Evolutionary conservation across 768 basidiomycete genomes (phyloP).

Genomic region (Amyloporia xantha): DNA sequence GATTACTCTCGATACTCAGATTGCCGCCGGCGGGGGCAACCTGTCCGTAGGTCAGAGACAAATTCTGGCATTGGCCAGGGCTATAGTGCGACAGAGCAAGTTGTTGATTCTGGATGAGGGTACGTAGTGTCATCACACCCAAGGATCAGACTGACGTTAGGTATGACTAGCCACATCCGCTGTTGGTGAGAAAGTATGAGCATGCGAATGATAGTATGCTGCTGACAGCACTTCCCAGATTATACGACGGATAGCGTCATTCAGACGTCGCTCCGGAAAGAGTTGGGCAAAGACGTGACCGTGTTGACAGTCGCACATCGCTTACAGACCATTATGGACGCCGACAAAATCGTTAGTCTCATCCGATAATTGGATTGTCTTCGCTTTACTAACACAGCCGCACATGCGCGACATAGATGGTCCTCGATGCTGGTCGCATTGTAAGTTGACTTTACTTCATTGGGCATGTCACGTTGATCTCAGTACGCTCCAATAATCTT

Average conservation of each 20-base stretch:
- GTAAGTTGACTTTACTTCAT: too few relatives aligned
- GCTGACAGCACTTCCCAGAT: slow-evolving; percentile 27
- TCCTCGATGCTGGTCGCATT: slow-evolving; percentile 35
- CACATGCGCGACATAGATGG: slow-evolving; percentile 26
- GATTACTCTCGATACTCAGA: slow-evolving; percentile 38
- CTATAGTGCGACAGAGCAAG: slow-evolving; percentile 51
- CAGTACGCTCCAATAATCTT: background rate
- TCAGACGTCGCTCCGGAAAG: slow-evolving; percentile 46
- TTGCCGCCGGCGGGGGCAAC: slow-evolving; percentile 39
- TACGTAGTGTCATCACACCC: slow-evolving; percentile 17
- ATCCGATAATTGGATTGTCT: background rate
- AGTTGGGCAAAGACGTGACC: slow-evolving; percentile 37
- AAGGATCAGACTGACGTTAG: background rate
- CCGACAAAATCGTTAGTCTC: slow-evolving; percentile 50
- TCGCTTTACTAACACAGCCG: background rate
- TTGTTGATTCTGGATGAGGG: slow-evolving; percentile 54
- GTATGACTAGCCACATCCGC: slow-evolving; percentile 36
- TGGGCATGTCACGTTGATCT: background rate
- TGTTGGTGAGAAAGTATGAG: slow-evolving; percentile 26
- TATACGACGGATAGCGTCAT: slow-evolving; percentile 52
- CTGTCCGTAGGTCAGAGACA: slow-evolving; percentile 57
- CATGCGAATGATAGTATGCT: background rate
- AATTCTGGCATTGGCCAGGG: slow-evolving; percentile 52
- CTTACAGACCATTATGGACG: slow-evolving; percentile 52
- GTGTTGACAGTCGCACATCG: slow-evolving; percentile 57